phyloP scores from a whole-genome alignment of 176 grass and related monocot genomes.

The Olyra latifolia region DNA sequence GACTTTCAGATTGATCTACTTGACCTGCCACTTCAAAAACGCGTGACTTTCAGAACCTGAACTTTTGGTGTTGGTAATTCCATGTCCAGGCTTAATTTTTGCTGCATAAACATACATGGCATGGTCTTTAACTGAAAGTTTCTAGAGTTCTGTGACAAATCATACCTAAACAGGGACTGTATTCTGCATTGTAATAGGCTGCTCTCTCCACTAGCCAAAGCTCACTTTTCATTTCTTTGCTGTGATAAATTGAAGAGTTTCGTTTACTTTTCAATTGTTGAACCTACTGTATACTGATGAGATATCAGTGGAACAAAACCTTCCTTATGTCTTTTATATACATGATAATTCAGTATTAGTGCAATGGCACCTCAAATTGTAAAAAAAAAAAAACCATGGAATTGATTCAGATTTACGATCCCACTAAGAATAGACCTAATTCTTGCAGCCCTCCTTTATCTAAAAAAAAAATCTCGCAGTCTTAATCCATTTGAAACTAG shows the following conservation, averaged over 20 bases:
- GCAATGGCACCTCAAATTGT: not conserved
- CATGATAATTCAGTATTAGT: not conserved
- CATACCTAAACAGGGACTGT: not conserved
- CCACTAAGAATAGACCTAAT: not conserved
- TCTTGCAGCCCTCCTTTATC: too few species aligned
- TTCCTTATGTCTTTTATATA: not conserved
- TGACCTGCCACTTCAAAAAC: too few species aligned
- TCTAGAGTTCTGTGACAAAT: not conserved
- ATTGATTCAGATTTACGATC: constrained; percentile 5
- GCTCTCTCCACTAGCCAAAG: not conserved
- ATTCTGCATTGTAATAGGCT: not conserved
- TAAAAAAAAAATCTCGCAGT: too few species aligned
- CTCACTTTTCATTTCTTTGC: constrained; percentile 1
- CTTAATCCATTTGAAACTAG: not conserved
- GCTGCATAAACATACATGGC: too few species aligned
- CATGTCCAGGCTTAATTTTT: too few species aligned
- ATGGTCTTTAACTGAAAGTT: constrained; percentile 7
- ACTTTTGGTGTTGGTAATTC: too few species aligned
- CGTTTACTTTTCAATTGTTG: not conserved
- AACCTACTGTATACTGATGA: not conserved
- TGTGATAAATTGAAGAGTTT: not conserved
- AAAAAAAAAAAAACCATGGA: not conserved
- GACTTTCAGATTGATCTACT: too few species aligned
- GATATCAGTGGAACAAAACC: not conserved
- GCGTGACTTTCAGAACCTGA: too few species aligned